A percentile compares a stretch with the other conserved stretches of the same genome.
These are phyloP conservation scores for Croton laevigatus DNA, from an alignment of 441 rosid species.

Conservation along the genomic window DNA sequence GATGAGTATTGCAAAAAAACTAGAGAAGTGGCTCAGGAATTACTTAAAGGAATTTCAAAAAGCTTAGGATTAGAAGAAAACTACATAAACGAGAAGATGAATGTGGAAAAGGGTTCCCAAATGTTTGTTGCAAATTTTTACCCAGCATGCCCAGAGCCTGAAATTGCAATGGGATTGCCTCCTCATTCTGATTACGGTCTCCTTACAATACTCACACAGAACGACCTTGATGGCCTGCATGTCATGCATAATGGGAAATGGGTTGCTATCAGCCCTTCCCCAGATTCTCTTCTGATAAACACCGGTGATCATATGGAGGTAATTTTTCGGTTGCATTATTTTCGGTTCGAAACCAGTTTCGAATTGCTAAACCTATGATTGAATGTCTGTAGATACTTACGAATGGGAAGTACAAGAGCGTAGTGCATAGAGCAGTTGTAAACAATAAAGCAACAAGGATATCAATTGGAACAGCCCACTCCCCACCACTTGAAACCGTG, in stretches of 20 bases:
- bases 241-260: conserved; percentile 33
- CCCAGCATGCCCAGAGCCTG: conserved; percentile 50
- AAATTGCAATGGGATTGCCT: conserved; percentile 39
- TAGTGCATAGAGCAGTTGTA: conserved; percentile 38
- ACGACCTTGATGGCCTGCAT: conserved; percentile 38
- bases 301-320: conserved; percentile 47
- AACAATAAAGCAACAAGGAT: conserved; percentile 34
- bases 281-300: conserved; percentile 34
- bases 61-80: conserved; percentile 36
- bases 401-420: conserved; percentile 44
- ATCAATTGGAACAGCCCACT: conserved; percentile 35
- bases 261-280: conserved; percentile 32
- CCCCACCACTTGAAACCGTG: conserved; percentile 35
- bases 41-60: conserved; percentile 38
- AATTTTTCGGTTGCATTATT: neutral
- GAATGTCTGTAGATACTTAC: conserved; percentile 28
- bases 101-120: conserved; percentile 28
- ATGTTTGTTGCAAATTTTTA: conserved; percentile 35
- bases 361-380: no score
- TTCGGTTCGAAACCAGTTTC: no score
- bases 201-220: conserved; percentile 40
- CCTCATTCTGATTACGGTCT: conserved; percentile 51
- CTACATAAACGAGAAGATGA: conserved; percentile 26
- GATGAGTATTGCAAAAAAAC: conserved; percentile 32
- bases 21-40: conserved; percentile 30